Evolutionary conservation across 2,329 filamentous ascomycete species (phyloP).

Genomic region (Cladosporium colombiae): DNA sequence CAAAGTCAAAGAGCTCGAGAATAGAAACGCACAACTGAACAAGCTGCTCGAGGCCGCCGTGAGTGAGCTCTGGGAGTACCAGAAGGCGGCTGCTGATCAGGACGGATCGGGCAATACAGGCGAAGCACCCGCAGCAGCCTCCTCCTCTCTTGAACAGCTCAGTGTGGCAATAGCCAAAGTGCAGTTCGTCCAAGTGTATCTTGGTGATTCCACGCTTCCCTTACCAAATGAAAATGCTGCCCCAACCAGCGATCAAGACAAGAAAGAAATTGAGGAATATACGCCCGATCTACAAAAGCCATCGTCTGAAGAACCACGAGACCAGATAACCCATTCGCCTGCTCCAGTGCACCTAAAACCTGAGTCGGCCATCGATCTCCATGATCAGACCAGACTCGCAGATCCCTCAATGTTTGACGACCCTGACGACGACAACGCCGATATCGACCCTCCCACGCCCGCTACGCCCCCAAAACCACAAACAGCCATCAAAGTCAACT

Average conservation of each 20-base stretch:
- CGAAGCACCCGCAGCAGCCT: constrained; percentile 20
- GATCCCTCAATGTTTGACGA: constrained; percentile 27
- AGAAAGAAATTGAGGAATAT: constrained; percentile 9
- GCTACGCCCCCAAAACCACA: neutral
- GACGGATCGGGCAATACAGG: constrained; percentile 34
- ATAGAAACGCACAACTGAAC: constrained; percentile 66
- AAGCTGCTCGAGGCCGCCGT: constrained; percentile 69
- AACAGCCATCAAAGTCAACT: constrained; percentile 6
- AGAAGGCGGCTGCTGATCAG: constrained; percentile 47
- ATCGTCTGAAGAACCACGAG: neutral
- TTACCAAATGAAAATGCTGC: constrained; percentile 42
- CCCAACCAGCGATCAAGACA: neutral
- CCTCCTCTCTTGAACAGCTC: constrained; percentile 44
- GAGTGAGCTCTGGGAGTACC: constrained; percentile 61
- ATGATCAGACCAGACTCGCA: constrained; percentile 9
- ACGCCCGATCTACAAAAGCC: neutral
- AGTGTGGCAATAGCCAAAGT: constrained; percentile 53
- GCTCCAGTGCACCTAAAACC: neutral
- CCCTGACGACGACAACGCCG: constrained; percentile 3
- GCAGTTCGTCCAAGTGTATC: constrained; percentile 54
- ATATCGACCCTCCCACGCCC: constrained; percentile 1
- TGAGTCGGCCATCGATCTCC: neutral
- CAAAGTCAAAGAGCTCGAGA: constrained; percentile 57
- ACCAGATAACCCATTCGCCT: neutral
- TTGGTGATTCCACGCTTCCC: constrained; percentile 48